Evolutionary conservation across 768 basidiomycete species (phyloP), one percentile per base, ranked within the genome.

Genomic region (Rhodotorula babjevae): DNA sequence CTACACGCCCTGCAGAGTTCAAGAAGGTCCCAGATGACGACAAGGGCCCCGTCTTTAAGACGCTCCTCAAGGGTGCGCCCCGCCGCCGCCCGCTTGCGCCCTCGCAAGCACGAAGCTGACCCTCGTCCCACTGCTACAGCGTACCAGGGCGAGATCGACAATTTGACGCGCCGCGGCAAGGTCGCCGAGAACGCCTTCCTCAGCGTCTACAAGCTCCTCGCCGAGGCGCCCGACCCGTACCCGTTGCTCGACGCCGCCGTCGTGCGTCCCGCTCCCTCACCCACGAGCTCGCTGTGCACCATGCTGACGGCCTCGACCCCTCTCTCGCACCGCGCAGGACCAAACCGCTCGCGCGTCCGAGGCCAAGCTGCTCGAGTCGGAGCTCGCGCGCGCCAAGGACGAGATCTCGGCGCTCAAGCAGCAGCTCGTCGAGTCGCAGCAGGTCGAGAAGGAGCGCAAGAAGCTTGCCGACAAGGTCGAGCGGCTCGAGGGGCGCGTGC

Each of bases 211-310:
- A 98, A 98, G 80, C 87, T 95, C 31, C 82, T 99, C 15, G 93
- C 95, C 0, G 96, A 99, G 79, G 95, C 92, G 6, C 96, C 95
- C 0, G 96, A 99, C 80, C 96, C 96, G 25, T 96, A 95, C 80
- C 96, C 96, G 16, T 84, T 98, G 14, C 87, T 99, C 23, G 95
- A 99, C 79, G 92, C 89, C 21, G 94, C 93, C 19, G 91, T 98
- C 44, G 91, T 92, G 79, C 61, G 86, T 80, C 77, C 14, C 44
- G 11, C 40, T 49, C 4, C 25, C n/a, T 11, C 14, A 27, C 50
- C 58, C 21, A 40, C 31, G n/a, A n/a, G n/a, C n/a, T n/a, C n/a
- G n/a, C n/a, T n/a, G n/a, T n/a, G n/a, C n/a, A n/a, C n/a, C n/a
- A n/a, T n/a, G n/a, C n/a, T n/a, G n/a, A n/a, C n/a, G n/a, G n/a